Percentiles rank a stretch among this genome's conserved stretches.
phyloP scores from a whole-genome alignment of 768 basidiomycete genomes.

The Hygrocybe punicea region DNA sequence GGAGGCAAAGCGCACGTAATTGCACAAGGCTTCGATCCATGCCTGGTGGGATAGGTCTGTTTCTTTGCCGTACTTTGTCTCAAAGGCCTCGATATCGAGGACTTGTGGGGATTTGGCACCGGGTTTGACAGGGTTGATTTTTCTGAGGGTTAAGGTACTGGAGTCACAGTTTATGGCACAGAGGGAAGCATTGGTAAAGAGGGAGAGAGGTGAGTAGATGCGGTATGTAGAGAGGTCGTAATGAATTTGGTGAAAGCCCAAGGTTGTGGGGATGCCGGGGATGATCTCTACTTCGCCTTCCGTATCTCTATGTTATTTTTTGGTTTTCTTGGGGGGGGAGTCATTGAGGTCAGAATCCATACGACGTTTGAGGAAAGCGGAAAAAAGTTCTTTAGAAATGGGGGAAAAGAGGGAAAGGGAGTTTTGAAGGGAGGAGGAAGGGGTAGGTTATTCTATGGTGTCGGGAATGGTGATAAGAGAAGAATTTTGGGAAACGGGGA shows the following conservation, averaged over 20 bases:
- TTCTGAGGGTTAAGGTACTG: neutral
- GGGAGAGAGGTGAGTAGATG: neutral
- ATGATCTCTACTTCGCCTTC: neutral
- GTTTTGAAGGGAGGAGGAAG: neutral
- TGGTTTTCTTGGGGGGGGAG: neutral
- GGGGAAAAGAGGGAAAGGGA: neutral
- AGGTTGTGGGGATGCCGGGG: neutral
- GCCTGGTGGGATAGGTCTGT: too few relatives aligned
- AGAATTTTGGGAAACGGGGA: too few relatives aligned
- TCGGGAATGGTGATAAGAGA: too few relatives aligned
- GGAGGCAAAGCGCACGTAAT: too few relatives aligned
- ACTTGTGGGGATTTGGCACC: neutral
- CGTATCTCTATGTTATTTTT: neutral
- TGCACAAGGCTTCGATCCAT: too few relatives aligned
- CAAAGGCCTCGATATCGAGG: neutral
- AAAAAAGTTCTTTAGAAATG: neutral
- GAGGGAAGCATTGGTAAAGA: constrained; percentile 1
- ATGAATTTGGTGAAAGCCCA: neutral
- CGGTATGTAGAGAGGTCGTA: neutral
- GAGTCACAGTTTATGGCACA: neutral
- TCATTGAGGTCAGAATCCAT: neutral
- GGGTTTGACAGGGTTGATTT: neutral
- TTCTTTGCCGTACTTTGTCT: too few relatives aligned
- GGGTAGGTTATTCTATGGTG: too few relatives aligned
- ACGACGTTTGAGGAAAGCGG: neutral